These are phyloP conservation scores for Magnaporthiopsis poae DNA, from an alignment of 2,329 filamentous ascomycete genomes.

Conservation along the genomic window DNA sequence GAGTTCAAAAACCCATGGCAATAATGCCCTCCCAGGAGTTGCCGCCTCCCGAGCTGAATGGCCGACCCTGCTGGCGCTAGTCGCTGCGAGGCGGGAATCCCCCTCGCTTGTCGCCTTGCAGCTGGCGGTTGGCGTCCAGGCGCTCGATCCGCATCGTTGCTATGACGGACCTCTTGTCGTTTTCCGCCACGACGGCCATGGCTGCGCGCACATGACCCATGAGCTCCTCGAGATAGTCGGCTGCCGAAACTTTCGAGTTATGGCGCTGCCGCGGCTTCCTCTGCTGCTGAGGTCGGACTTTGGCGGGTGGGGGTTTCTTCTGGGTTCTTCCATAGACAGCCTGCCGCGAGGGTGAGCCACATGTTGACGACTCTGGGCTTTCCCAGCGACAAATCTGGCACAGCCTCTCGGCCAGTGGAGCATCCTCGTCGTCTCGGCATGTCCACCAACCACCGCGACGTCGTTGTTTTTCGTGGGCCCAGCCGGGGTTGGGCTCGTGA, in stretches of 20 bases:
- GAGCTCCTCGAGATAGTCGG: background rate
- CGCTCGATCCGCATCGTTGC: background rate
- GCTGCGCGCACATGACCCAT: background rate
- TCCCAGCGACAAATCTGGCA: conserved; percentile 11
- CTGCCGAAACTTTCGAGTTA: background rate
- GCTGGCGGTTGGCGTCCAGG: background rate
- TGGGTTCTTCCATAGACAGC: background rate
- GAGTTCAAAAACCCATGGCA: background rate
- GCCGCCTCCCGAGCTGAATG: too few relatives aligned
- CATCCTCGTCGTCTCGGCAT: conserved; percentile 13
- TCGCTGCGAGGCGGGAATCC: too few relatives aligned
- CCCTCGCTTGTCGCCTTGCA: background rate
- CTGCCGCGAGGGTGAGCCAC: background rate
- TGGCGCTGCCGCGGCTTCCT: background rate
- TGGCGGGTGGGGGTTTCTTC: background rate
- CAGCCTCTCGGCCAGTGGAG: conserved; percentile 8
- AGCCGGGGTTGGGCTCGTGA: conserved; percentile 16
- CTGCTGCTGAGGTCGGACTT: background rate
- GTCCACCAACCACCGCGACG: conserved; percentile 19
- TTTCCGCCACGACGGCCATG: background rate
- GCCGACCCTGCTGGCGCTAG: too few relatives aligned
- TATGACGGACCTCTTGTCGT: background rate
- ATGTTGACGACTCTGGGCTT: background rate
- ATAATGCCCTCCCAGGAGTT: background rate
- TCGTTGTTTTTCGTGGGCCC: conserved; percentile 13